A percentile compares a stretch with the other conserved stretches of the same genome.
Conservation (phyloP, 1,284 basidiomycete species). For the Tilletiopsis washingtonensis region DNA sequence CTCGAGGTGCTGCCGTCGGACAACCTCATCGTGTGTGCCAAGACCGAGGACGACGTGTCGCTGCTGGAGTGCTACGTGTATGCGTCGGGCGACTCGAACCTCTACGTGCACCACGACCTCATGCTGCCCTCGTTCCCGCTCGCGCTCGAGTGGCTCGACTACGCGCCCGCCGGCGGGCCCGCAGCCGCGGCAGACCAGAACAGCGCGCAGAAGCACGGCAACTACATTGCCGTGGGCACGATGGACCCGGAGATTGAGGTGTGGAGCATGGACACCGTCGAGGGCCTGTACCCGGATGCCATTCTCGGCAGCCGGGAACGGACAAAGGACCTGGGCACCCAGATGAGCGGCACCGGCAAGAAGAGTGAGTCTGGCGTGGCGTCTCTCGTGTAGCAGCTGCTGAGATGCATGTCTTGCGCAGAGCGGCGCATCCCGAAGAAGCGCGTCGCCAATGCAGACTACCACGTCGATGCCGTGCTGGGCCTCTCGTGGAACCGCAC, state of each 20-base stretch:
- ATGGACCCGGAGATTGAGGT: slow-evolving; percentile 98
- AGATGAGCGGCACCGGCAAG: slow-evolving; percentile 41
- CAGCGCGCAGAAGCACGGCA: slow-evolving; percentile 58
- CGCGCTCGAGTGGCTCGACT: slow-evolving; percentile 98
- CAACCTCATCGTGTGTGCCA: slow-evolving; percentile 83
- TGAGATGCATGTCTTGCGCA: slow-evolving; percentile 58
- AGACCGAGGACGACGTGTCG: slow-evolving; percentile 94
- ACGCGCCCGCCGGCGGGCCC: slow-evolving; percentile 58
- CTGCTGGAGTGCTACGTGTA: slow-evolving; percentile 63
- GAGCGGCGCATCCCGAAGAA: slow-evolving; percentile 78
- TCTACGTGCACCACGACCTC: slow-evolving; percentile 95
- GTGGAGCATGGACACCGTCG: slow-evolving; percentile 89
- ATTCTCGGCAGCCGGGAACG: slow-evolving; percentile 72
- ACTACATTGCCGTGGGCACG: slow-evolving; percentile 91
- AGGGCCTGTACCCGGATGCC: slow-evolving; percentile 86
- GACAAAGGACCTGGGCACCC: slow-evolving; percentile 26
- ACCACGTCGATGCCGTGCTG: slow-evolving; percentile 91
- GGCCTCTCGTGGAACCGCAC: slow-evolving; percentile 82
- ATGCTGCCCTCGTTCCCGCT: slow-evolving; percentile 96
- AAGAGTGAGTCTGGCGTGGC: slow-evolving; percentile 22
- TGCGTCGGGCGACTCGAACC: slow-evolving; percentile 53
- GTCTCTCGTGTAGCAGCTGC: slow-evolving; percentile 56
- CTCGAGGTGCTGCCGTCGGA: slow-evolving; percentile 83
- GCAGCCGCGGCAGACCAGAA: slow-evolving; percentile 21
- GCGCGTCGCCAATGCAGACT: slow-evolving; percentile 58